Percentiles rank a stretch among this genome's conserved stretches.
These are phyloP conservation scores for Rhizomucor miehei DNA, from an alignment of 371 early-diverging fungal species.

Conservation along the genomic window DNA sequence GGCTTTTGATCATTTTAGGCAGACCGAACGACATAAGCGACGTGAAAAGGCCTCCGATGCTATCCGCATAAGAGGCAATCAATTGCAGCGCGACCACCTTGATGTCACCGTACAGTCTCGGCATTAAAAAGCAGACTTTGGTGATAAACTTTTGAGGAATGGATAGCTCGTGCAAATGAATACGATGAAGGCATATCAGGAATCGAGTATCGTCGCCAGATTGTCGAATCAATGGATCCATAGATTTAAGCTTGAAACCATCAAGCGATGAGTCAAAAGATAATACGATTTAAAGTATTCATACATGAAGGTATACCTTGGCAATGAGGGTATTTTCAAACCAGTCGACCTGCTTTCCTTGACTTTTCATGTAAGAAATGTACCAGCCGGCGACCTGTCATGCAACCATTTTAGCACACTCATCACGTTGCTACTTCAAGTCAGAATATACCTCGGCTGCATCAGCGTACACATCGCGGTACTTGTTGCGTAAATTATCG, in stretches of 20 bases:
- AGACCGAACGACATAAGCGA: constrained; percentile 17
- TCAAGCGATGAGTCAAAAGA: background rate
- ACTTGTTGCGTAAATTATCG: constrained; percentile 33
- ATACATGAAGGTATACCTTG: too few species aligned
- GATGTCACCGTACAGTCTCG: constrained; percentile 29
- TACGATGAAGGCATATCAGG: constrained; percentile 39
- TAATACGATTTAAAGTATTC: background rate
- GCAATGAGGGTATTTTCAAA: background rate
- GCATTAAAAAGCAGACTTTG: constrained; percentile 34
- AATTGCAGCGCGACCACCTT: constrained; percentile 52
- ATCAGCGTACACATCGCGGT: constrained; percentile 35
- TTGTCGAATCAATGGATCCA: constrained; percentile 9
- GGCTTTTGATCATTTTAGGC: constrained; percentile 26
- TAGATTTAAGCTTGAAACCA: constrained; percentile 1
- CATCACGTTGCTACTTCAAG: too few species aligned
- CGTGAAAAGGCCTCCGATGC: constrained; percentile 46
- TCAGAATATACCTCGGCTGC: constrained; percentile 50
- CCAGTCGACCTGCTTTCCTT: background rate
- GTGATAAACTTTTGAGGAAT: constrained; percentile 31
- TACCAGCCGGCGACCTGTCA: too few species aligned
- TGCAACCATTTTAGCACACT: too few species aligned
- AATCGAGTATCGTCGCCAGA: constrained; percentile 12
- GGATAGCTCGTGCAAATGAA: constrained; percentile 38
- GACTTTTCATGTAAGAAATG: background rate
- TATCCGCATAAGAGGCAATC: constrained; percentile 46